Base-by-base conservation (phyloP, 257 asterid genomes). In the Lantana camara region DNA sequence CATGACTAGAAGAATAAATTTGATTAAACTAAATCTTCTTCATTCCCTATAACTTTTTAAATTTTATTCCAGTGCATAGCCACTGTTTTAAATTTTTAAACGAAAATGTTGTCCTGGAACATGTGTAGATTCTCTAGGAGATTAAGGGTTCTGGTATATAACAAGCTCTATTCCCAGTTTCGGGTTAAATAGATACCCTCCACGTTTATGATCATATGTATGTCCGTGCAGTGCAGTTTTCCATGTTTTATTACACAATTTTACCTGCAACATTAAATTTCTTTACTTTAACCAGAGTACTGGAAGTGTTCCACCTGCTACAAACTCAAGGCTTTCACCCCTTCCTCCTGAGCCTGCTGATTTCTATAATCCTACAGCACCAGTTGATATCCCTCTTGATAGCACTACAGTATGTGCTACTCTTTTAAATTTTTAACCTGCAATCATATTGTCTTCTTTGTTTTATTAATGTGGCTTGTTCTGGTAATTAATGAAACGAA, bases 291-390 rank as follows among this genome's bases (percentile, higher is more conserved):
- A 27, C 46, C 90, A 92, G 98, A 51, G 57, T 51, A 47, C 85
- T 64, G 92, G 87, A 53, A 87, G 80, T 48, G 95, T 85, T 45
- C 94, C 99, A 62, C 79, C 97, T 32, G 96, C 73, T 16, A 64
- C 97, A 65, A 85, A 85, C 85, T 85, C 98, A 30, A 87, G 95
- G 75, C 94, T 93, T 66, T 81, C 96, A 42, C 99, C 97, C 49
- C 97, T 93, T 71, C 95, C 95, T 40, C 96, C 91, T 19, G 99
- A 93, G 68, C 99, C 97, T 69, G 96, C 96, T 30, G 97, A 78
- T 73, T 90, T 87, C 77, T 90, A 90, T 83, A 87, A 85, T 54
- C 92, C 95, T 60, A 75, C 90, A 41, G 97, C 95, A 0, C 57
- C 97, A 47, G 75, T 90, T 23, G 96, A 93, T 75, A 87, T 90